Conservation (phyloP, 192 early-diverging fungal genomes). For the Funneliformis mosseae region DNA sequence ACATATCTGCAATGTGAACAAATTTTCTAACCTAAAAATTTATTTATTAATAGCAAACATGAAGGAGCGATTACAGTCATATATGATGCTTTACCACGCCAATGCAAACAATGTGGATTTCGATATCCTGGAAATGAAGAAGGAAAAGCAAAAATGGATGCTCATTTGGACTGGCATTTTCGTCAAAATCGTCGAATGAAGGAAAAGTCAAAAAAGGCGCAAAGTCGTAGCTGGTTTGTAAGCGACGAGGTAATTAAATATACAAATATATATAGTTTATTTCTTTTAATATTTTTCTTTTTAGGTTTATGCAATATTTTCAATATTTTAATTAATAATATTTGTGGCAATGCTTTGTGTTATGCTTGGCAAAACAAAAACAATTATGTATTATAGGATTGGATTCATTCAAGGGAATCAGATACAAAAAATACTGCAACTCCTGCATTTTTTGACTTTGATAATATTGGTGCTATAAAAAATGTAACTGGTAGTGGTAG, state of each 20-base stretch:
- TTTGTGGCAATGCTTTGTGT: neutral
- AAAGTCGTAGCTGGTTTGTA: slow-evolving; percentile 88
- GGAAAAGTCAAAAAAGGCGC: slow-evolving; percentile 80
- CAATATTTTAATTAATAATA: neutral
- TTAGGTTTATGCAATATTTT: neutral
- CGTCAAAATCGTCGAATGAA: slow-evolving; percentile 87
- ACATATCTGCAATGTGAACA: neutral
- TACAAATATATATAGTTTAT: neutral
- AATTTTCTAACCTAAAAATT: neutral
- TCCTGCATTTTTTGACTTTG: slow-evolving; percentile 41
- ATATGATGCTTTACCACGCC: slow-evolving; percentile 74
- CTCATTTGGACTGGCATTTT: slow-evolving; percentile 96
- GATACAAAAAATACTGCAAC: slow-evolving; percentile 40
- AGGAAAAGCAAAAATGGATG: slow-evolving; percentile 74
- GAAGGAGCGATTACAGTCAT: slow-evolving; percentile 64
- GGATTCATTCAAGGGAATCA: slow-evolving; percentile 47
- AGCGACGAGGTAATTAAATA: slow-evolving; percentile 57
- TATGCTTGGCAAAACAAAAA: neutral
- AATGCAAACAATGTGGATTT: slow-evolving; percentile 94
- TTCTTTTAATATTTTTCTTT: neutral
- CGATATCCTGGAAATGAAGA: slow-evolving; percentile 69
- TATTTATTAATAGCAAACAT: slow-evolving; percentile 43
- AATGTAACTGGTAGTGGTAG: slow-evolving; percentile 27
- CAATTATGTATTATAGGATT: slow-evolving; percentile 38
- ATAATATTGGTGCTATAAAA: neutral